Evolutionary conservation across 352 stramenopile species (phyloP), one percentile per base, ranked within the genome.

Genomic region (Phytophthora podocarpi): DNA sequence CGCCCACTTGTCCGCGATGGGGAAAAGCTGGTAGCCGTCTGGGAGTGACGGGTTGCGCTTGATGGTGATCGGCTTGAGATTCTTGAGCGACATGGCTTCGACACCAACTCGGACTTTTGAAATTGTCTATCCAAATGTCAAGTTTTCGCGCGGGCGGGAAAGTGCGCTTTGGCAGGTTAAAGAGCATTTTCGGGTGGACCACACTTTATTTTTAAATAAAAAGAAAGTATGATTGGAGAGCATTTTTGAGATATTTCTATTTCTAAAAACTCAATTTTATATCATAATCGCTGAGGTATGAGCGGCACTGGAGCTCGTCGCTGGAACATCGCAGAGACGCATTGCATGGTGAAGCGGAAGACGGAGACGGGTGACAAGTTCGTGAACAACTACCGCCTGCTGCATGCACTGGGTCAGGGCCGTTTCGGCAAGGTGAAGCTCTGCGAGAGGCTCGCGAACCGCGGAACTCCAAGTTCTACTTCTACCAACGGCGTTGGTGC

Each of bases 381-480:
- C 42, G 73, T 96, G 27, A 94, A 96, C 63, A 93, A 93, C 71
- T 96, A 96, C 64, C 68, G 71, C 32, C 37, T 93, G 45, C 56
- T 85, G 61, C 75, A 85, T 26, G 87, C 69, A 42, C 57, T 96
- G 55, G 87, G 87, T 4, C 77, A 89, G 15, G 87, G 87, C 18
- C 78, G 81, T 49, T 96, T 96, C 51, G 85, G 78, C 67, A 96
- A 93, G 65, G 87, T 96, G 36, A 94, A 94, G 67, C 79, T 89
- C 34, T 90, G 81, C 43, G 80, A 93, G 64, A 83, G 85, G 8
- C 72, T 90, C 39, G 15, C 42, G 26, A 30, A 52, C 47, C 15
- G 32, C 59, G 34, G 45, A 52, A 28, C 36, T 28, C 13, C 23
- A 8, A 35, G 30, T 13, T 36, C 21, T 50, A 37, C 9, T 10